Base-by-base conservation (phyloP, 352 stramenopile genomes). In the Pythium rhizo-oryzae region DNA sequence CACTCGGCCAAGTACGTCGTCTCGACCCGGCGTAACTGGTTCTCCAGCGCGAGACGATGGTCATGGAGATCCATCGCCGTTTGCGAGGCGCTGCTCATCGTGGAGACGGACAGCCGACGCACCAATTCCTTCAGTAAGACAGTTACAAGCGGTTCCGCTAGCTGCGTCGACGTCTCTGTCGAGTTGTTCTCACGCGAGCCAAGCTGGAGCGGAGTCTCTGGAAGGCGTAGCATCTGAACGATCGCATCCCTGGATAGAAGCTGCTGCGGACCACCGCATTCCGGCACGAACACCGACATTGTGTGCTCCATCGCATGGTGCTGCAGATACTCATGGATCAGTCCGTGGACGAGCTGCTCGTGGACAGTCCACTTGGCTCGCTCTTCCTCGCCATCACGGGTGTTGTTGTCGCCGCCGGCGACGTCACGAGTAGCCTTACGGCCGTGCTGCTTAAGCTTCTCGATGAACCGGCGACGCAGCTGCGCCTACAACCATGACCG, bases 61-160 rank as follows among this genome's bases (percentile, higher is more conserved):
- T 93, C 85, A 41, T 81, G 71, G 61, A 75, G 89, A 74, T 93
- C 82, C 65, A 90, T 78, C 7, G 69, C 69, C 16, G 85, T 93
- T 49, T 93, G 85, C 0, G 80, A 87, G 6, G 59, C 65, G 4
- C 59, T 72, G 35, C 18, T 65, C 70, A 80, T 82, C 0, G 74
- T 86, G 23, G 68, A 52, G 33, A 86, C 65, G 0, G 75, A 58
- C 49, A 81, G 56, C 24, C 72, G 69, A 2, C 65, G 65, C 43
- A 75, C 61, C 3, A 89, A 62, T 35, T 91, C 74, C 16, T 67
- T 69, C 25, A 81, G 15, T n/a, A 92, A 49, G 5, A 65, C 37
- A 0, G 52, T 52, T 9, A 75, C 59, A 78, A 71, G 49, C 81
- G 70, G 19, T 78, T 16, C 57, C 76, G 55, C 9, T 78, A 58